Base-by-base conservation (phyloP, 2,329 filamentous ascomycete genomes). In the Fusarium temperatum region DNA sequence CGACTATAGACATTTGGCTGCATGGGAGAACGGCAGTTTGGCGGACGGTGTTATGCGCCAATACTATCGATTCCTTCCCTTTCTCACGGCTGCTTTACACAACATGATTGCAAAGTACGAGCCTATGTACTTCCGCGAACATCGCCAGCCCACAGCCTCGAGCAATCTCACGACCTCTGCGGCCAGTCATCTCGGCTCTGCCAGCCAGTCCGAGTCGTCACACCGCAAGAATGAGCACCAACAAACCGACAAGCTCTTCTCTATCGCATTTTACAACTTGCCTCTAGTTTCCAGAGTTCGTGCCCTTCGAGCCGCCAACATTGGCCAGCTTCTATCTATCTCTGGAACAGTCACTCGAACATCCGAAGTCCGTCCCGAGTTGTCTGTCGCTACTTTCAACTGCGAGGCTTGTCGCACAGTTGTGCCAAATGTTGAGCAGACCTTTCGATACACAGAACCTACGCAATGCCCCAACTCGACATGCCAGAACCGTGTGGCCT, bases 341-440 rank as follows among this genome's bases (percentile, higher is more conserved):
- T 99, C 96, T 13, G 96, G 96, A 54, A 99, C 96, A 1, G 96
- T 98, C 35, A 99, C 96, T 3, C 90, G 96, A 81, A 99, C 96
- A 11, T 99, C 96, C 15, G 96, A 99, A 86, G 96, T 99, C 30
- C 91, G 96, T 39, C 96, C 96, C 1, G 96, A 99, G 83, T 85
- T 99, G 69, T 97, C 95, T 6, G 87, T 97, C 28, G 96, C 94
- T 11, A 98, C 96, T 0, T 99, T 99, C 79, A 90, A 92, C 63
- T 99, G 96, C 83, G 94, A 98, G 81, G 90, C 89, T 54, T 99
- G 96, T 85, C 93, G 94, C 74, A 92, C 91, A 7, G 91, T 95
- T 3, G 90, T 98, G 11, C 92, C 94, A 42, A 97, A 98, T 80
- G 92, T 99, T 35, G 96, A 99, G 83, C 96, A 99, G 84, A 98